Conservation (phyloP, 2,329 filamentous ascomycete genomes). For the Penicillium frequentans region DNA sequence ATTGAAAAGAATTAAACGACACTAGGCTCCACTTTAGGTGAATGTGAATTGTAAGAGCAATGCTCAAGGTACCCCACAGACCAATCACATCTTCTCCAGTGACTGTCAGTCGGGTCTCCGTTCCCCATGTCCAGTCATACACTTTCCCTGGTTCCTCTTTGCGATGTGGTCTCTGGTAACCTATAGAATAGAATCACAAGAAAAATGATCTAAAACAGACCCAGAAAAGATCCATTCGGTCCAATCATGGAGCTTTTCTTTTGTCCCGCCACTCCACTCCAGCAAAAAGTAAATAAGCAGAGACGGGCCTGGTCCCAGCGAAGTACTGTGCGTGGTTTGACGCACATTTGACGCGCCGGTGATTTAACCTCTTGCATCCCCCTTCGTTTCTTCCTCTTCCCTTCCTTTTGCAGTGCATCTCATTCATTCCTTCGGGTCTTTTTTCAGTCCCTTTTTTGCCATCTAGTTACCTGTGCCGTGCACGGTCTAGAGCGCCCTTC, state of each 20-base stretch:
- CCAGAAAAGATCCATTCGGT: not conserved
- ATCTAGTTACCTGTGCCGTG: conserved; percentile 30
- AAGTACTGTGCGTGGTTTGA: conserved; percentile 7
- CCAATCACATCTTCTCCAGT: not conserved
- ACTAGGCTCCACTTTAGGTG: not conserved
- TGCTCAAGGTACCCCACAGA: not conserved
- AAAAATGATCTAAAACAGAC: not conserved
- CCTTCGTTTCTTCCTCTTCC: conserved; percentile 1
- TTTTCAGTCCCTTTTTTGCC: conserved; percentile 15
- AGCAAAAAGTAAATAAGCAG: not conserved
- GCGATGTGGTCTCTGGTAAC: not conserved
- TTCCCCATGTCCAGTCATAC: conserved; percentile 1
- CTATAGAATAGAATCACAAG: not conserved
- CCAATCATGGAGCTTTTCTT: not conserved
- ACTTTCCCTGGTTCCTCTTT: not conserved
- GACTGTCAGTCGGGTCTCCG: not conserved
- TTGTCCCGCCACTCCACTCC: not conserved
- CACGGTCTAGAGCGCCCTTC: conserved; percentile 26
- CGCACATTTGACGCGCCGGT: conserved; percentile 10
- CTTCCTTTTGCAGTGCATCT: conserved; percentile 4
- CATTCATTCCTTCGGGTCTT: conserved; percentile 10
- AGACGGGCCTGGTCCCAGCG: not conserved
- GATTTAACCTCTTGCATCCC: conserved; percentile 14
- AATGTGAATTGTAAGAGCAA: not conserved
- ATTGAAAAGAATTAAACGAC: not conserved